phyloP scores from a whole-genome alignment of 495 filamentous ascomycete species.

The Terfezia claveryi region DNA sequence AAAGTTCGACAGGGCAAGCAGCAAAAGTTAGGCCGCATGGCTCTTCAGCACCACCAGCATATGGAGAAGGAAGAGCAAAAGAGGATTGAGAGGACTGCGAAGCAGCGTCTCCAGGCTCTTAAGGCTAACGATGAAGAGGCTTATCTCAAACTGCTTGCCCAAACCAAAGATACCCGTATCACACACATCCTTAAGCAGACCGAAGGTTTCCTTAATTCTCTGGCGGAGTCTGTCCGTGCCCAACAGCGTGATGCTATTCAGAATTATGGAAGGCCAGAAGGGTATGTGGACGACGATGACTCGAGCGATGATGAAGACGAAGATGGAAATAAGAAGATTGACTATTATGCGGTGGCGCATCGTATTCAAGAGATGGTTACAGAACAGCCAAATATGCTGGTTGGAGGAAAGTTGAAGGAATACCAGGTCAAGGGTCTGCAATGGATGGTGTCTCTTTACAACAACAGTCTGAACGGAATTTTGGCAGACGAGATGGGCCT shows the following conservation, averaged over 20 bases:
- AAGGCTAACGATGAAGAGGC: constrained; percentile 98
- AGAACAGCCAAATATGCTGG: constrained; percentile 58
- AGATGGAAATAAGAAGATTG: constrained; percentile 49
- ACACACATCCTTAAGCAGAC: constrained; percentile 90
- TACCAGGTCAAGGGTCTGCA: constrained; percentile 96
- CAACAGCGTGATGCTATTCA: constrained; percentile 69
- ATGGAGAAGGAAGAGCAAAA: constrained; percentile 99
- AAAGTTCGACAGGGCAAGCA: constrained; percentile 32
- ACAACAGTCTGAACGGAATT: constrained; percentile 98
- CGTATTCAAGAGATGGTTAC: constrained; percentile 79
- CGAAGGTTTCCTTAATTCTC: constrained; percentile 87
- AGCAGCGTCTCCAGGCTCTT: constrained; percentile 95
- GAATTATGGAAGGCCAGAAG: constrained; percentile 46
- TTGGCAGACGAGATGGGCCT: constrained; percentile 98
- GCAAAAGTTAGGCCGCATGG: constrained; percentile 68
- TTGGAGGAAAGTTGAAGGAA: constrained; percentile 83
- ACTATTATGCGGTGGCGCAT: constrained; percentile 97
- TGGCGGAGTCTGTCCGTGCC: constrained; percentile 73
- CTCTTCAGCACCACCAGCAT: constrained; percentile 70
- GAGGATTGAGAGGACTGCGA: constrained; percentile 84
- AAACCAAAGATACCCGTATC: constrained; percentile 97
- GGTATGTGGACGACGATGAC: constrained; percentile 32
- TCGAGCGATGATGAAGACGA: constrained; percentile 48
- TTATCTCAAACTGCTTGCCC: constrained; percentile 85
- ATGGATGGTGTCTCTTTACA: constrained; percentile 98